Evolutionary conservation across 306 rosid genomes (phyloP).

Genomic region (Cyclanthera cordifolia): DNA sequence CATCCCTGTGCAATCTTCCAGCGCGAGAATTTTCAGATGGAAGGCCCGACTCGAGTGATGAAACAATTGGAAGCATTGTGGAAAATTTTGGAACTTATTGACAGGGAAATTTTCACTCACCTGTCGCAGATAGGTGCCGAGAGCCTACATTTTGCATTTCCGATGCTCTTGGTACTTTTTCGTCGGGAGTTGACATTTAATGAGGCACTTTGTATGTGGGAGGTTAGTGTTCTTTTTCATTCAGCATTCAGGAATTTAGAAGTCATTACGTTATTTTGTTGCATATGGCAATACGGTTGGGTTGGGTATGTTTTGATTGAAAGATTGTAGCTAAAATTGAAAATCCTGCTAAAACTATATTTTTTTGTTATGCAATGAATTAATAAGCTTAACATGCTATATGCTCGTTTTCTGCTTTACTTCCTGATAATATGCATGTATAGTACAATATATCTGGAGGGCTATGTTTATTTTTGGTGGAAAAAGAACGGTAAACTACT

Average conservation of each 20-base stretch:
- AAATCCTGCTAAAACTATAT: neutral
- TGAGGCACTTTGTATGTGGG: conserved; percentile 96
- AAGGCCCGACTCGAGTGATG: conserved; percentile 93
- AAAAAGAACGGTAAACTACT: too few species aligned
- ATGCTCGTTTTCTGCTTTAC: too few species aligned
- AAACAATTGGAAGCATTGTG: conserved; percentile 71
- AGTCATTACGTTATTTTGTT: neutral
- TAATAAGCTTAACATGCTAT: neutral
- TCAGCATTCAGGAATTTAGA: neutral
- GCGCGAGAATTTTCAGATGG: conserved; percentile 92
- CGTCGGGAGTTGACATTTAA: conserved; percentile 79
- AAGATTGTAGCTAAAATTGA: neutral
- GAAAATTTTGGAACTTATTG: conserved; percentile 70
- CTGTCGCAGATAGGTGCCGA: conserved; percentile 84
- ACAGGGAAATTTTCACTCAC: conserved; percentile 67
- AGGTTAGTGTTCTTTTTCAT: conserved; percentile 42
- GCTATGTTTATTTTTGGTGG: too few species aligned
- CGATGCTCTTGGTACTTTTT: conserved; percentile 89
- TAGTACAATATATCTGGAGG: too few species aligned
- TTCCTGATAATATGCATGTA: too few species aligned
- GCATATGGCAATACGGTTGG: neutral
- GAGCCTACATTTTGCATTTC: conserved; percentile 93
- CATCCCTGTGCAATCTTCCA: conserved; percentile 21
- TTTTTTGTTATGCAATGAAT: neutral
- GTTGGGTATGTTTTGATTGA: neutral